phyloP scores from a whole-genome alignment of 176 grass and related monocot species.

The Raddia distichophylla region DNA sequence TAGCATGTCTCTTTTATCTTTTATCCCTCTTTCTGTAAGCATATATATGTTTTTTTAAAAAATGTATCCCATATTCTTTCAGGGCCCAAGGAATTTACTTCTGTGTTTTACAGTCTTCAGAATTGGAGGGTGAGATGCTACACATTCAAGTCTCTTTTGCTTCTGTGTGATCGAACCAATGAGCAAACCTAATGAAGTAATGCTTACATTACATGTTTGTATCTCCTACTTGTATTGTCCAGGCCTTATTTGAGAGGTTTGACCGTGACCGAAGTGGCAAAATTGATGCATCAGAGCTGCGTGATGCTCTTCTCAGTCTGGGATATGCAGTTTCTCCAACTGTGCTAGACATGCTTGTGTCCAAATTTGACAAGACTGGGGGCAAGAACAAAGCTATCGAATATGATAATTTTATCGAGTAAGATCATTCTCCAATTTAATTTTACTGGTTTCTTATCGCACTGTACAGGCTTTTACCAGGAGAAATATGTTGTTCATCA shows the following conservation, averaged over 20 bases:
- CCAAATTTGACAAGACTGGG: conserved; percentile 95
- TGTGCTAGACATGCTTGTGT: conserved; percentile 84
- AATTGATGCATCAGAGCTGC: conserved; percentile 81
- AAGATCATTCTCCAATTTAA: conserved; percentile 38
- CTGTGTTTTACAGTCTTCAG: conserved; percentile 96
- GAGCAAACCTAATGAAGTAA: neutral
- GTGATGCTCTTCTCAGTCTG: conserved; percentile 84
- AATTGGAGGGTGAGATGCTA: conserved; percentile 79
- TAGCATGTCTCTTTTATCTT: neutral
- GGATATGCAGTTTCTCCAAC: conserved; percentile 85
- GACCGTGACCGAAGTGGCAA: conserved; percentile 89
- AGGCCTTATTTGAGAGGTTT: conserved; percentile 90
- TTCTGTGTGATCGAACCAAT: neutral
- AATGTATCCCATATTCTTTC: conserved; percentile 26
- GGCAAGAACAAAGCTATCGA: conserved; percentile 82
- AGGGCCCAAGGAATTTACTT: conserved; percentile 91
- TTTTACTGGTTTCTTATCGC: neutral
- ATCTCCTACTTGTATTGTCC: conserved; percentile 28
- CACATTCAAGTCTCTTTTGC: conserved; percentile 13
- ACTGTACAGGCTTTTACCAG: neutral
- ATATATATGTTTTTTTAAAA: neutral
- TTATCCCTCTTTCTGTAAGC: neutral
- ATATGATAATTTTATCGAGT: conserved; percentile 99
- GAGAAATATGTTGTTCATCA: neutral
- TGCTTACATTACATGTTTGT: neutral